Base-by-base conservation (phyloP, 345 rosid genomes). In the Eucalyptus curtisii region DNA sequence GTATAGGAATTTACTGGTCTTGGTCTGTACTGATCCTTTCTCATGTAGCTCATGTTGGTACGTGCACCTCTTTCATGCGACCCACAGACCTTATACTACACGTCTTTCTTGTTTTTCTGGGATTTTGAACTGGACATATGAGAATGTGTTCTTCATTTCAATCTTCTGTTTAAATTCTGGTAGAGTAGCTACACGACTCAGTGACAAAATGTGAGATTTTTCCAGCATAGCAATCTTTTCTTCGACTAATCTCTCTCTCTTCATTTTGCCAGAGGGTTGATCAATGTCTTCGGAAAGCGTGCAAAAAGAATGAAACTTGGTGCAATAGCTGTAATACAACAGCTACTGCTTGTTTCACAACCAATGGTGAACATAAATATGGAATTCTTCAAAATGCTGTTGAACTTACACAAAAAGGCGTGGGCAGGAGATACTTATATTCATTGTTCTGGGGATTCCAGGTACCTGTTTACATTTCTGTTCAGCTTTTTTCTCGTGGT, bases 381-480 rank as follows among this genome's bases (percentile, higher is more conserved):
- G 99, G 99, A 86, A 94, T 97, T 89, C 96, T 92, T 59, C 1
- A 1, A 5, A 91, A 88, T 68, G 93, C 95, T 17, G 98, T 96
- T 88, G 90, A 89, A 79, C 98, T 97, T 84, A 95, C 98, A 11
- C 84, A 89, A 85, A 7, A 91, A 47, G 93, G 91, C 44, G 47
- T 94, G 37, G n/a, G 90, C 90, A 95, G 91, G 30, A 94, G 96
- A 97, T 97, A 95, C 49, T 76, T 91, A 64, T 97, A 93, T 92
- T 94, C 99, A n/a, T 91, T 97, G 87, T 97, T 95, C 89, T 97
- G 99, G 99, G 99, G 99, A 57, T 96, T 97, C 87, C 99, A 96
- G 97, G 99, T 96, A 93, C 33, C 20, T n/a, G 5, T 48, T 16
- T 49, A 42, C 85, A 79, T 76, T 45, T 37, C 30, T 37, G 13